Conservation (phyloP, 805 yeast species). For the Yarrowia sp. region DNA sequence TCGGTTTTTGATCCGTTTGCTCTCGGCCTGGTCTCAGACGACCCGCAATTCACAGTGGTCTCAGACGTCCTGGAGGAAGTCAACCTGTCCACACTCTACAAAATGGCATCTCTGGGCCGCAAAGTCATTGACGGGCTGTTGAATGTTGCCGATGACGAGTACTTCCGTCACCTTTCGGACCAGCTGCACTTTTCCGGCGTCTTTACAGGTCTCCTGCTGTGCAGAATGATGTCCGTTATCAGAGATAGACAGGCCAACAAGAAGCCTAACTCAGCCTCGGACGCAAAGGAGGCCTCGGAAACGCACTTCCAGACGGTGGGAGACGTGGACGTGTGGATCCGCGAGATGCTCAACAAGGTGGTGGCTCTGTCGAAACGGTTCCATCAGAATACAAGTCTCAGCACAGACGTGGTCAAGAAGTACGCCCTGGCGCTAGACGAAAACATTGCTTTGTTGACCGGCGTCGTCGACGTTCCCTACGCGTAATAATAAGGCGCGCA, state of each 20-base stretch:
- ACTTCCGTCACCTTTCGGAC: slow-evolving; percentile 69
- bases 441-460: background rate
- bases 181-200: slow-evolving; percentile 53
- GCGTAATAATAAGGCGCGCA: no score
- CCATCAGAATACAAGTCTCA: slow-evolving; percentile 8
- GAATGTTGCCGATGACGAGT: slow-evolving; percentile 49
- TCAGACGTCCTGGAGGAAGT: slow-evolving; percentile 38
- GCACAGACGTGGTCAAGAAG: background rate
- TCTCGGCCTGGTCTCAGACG: background rate
- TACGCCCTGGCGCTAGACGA: slow-evolving; percentile 16
- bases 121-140: slow-evolving; percentile 46
- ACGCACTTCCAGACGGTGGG: slow-evolving; percentile 15
- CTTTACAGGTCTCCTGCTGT: slow-evolving; percentile 32
- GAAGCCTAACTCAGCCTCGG: background rate
- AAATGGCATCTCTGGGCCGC: slow-evolving; percentile 33
- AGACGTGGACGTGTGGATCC: slow-evolving; percentile 14
- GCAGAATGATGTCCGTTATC: slow-evolving; percentile 26
- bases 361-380: background rate
- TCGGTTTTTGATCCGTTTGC: slow-evolving; percentile 19
- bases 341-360: slow-evolving; percentile 19
- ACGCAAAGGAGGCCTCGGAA: slow-evolving; percentile 17
- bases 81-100: slow-evolving; percentile 26
- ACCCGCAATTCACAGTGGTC: slow-evolving; percentile 14
- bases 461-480: background rate
- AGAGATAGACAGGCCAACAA: slow-evolving; percentile 17